Percentiles rank a stretch among this genome's conserved stretches.
Evolutionary conservation across 176 grass and related monocot species (phyloP).

Genomic region (Carex kokanica): DNA sequence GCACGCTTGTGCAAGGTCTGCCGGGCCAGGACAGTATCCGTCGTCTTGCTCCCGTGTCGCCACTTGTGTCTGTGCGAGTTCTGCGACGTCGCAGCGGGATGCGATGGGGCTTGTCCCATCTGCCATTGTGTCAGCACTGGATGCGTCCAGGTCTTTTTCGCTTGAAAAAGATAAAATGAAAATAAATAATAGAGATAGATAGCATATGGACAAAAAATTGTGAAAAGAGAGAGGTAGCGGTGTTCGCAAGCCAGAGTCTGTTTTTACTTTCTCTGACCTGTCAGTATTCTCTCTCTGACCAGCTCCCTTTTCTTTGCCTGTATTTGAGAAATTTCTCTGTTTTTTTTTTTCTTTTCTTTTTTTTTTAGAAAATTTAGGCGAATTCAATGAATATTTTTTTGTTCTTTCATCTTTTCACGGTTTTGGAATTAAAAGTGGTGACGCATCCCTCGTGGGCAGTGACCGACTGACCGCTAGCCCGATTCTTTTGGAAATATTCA

Average conservation of each 20-base stretch:
- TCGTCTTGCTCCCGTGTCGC: slow-evolving; percentile 77
- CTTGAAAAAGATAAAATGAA: slow-evolving; percentile 19
- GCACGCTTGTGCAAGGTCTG: slow-evolving; percentile 50
- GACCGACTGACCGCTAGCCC: not conserved
- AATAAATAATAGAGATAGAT: not conserved
- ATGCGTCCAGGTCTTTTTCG: slow-evolving; percentile 50
- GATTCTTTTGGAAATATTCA: not conserved
- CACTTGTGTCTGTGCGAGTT: slow-evolving; percentile 76
- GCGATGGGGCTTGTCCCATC: slow-evolving; percentile 30
- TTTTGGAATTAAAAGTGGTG: not conserved
- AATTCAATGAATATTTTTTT: slow-evolving; percentile 27
- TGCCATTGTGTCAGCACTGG: slow-evolving; percentile 59
- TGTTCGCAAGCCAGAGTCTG: slow-evolving; percentile 5
- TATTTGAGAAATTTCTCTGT: not conserved
- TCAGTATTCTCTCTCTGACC: slow-evolving; percentile 1
- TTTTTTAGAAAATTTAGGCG: slow-evolving; percentile 4
- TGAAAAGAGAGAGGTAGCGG: slow-evolving; percentile 13
- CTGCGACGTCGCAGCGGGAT: slow-evolving; percentile 41
- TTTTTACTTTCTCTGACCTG: not conserved
- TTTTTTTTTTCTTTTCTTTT: not conserved
- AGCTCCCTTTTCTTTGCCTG: not conserved
- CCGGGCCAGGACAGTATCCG: slow-evolving; percentile 23
- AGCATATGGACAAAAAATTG: slow-evolving; percentile 1
- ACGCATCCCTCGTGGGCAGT: slow-evolving; percentile 5
- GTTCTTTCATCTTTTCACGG: slow-evolving; percentile 13